These are phyloP conservation scores for Metschnikowia bowlesiae DNA, from an alignment of 805 yeast genomes.

Conservation along the genomic window DNA sequence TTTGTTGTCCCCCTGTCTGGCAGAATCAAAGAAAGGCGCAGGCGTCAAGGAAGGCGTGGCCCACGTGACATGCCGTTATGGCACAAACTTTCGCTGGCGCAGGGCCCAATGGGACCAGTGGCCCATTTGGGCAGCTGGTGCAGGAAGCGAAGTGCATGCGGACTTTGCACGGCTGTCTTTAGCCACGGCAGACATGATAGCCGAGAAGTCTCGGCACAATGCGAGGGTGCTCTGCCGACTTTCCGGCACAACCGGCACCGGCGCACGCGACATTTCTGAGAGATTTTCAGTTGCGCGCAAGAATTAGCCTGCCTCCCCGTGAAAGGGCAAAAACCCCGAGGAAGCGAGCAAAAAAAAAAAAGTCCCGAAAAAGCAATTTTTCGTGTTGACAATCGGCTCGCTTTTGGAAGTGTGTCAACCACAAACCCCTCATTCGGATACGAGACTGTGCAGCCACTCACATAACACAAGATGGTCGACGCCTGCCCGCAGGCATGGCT, in stretches of 20 bases:
- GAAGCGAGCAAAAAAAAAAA: background rate
- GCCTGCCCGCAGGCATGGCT: background rate
- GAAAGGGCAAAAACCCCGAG: background rate
- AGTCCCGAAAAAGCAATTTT: background rate
- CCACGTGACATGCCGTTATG: background rate
- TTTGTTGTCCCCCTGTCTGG: too few relatives aligned
- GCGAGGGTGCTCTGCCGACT: background rate
- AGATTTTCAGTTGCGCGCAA: constrained; percentile 6
- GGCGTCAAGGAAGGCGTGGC: background rate
- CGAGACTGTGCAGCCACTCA: constrained; percentile 1
- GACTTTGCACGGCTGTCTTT: background rate
- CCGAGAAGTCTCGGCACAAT: constrained; percentile 2
- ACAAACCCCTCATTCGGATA: constrained; percentile 2
- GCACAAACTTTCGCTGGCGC: background rate
- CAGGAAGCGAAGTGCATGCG: background rate
- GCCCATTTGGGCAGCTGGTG: background rate
- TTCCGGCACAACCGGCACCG: constrained; percentile 7
- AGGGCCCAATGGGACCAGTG: background rate
- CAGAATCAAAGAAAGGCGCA: background rate
- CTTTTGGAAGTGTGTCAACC: constrained; percentile 5
- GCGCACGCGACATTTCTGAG: constrained; percentile 14
- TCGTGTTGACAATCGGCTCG: constrained; percentile 3
- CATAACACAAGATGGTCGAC: background rate
- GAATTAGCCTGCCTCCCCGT: background rate
- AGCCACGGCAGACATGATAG: background rate